Evolutionary conservation across 495 filamentous ascomycete species (phyloP), one percentile per base, ranked within the genome.

Genomic region (Hapsidospora chrysogenum): DNA sequence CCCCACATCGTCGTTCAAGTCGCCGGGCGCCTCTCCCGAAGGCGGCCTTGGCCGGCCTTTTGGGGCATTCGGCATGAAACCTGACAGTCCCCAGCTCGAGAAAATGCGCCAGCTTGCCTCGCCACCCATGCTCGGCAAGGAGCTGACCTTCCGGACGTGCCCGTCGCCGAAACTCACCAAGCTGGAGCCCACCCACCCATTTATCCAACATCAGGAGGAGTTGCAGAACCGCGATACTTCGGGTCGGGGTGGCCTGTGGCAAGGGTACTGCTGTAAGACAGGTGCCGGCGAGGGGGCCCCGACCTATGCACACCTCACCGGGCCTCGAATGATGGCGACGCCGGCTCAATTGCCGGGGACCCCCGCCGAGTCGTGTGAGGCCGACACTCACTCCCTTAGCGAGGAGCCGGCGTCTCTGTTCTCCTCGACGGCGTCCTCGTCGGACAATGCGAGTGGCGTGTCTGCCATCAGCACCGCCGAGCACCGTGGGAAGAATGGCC

Each of bases 61-160:
- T 47, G 48, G 35, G 18, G 38, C 43, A 8, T 41, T 41, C 13
- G 44, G 37, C 15, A 41, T 31, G 17, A 36, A 41, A 30, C 44
- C 45, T 29, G 52, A 51, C 32, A 43, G 21, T 3, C 20, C 21
- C 37, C 45, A 41, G 37, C 44, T 43, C 42, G 49, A 17, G 40
- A 52, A 48, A 41, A 57, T 42, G 57, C 41, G 58, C 51, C 31
- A 55, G 47, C 46, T 58, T 56, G 38, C 70, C 64, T 66, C 74
- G 54, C 85, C 86, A 13, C 86, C 85, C 2, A 87, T 93, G 83
- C 70, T 92, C 5, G 86, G 86, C 28, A 42, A 55, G 17, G 78
- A 87, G 36, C 63, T 93, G 34, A 58, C 63, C 15, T 83, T 93
- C 45, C 78, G 81, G 3, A 68, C 69, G 42, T 89, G 80, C 49